Base-by-base conservation (phyloP, 2,329 filamentous ascomycete genomes). In the Lomentospora prolificans region DNA sequence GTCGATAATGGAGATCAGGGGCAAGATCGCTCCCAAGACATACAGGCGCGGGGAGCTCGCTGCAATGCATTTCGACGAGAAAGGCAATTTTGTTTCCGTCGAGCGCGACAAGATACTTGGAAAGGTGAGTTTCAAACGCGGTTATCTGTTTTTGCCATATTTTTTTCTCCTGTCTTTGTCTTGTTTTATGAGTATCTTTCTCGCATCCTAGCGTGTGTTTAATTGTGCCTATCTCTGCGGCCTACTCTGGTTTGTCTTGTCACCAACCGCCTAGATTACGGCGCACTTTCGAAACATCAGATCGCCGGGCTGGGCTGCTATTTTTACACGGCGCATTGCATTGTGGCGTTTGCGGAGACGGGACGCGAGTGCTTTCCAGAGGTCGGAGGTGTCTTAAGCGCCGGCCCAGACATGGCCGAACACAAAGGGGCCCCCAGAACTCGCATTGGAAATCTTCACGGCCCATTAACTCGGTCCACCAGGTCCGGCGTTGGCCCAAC, bases 1-100 rank as follows among this genome's bases (percentile, higher is more conserved):
- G 60, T 86, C 87, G 19, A 96, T 99, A 63, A 95, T 96, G 85
- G 92, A 99, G 67, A 90, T 92, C 63, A 85, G 95, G 51, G 94
- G 94, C 64, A 95, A 91, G 70, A 85, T 96, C 60, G 91, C 89
- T 28, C 84, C 87, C 50, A 96, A 96, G 70, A 77, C 96, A 59
- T 85, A 96, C 64, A 90, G 89, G 63, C 86, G 87, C 54, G 90
- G 91, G 2, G 79, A 89, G 60, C 79, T 95, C 58, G 83, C 86
- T 12, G 78, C 80, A 44, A 75, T 85, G 65, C 89, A 96, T 70
- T 96, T 96, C 69, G 89, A 95, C 66, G 87, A 90, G 57, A 77
- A 86, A 70, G 80, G 88, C 60, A 89, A 90, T 64, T 97, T 95
- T 70, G 77, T 86, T 67, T 94, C 86, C 69, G 79, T 90, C 9